These are phyloP conservation scores for Medicago arabica DNA, from an alignment of 306 rosid species.

Conservation along the genomic window DNA sequence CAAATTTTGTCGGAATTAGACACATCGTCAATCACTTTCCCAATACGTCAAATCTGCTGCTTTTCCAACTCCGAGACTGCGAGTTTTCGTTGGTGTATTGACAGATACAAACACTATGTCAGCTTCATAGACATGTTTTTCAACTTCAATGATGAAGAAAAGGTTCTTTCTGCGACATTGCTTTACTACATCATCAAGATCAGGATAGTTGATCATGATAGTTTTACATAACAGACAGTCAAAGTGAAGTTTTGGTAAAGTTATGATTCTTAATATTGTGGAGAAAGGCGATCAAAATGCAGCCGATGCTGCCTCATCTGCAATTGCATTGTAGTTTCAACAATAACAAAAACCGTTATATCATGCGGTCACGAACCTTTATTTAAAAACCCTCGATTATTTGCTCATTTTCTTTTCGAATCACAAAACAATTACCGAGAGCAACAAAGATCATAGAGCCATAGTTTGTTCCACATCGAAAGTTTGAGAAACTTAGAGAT, in stretches of 20 bases:
- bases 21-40: constrained; percentile 97
- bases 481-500: too few species aligned
- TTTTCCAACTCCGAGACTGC: constrained; percentile 89
- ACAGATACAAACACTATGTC: constrained; percentile 94
- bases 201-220: too few species aligned
- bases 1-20: constrained; percentile 79
- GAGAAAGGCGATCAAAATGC: too few species aligned
- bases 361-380: not conserved
- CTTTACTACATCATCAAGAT: too few species aligned
- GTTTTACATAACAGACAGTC: too few species aligned
- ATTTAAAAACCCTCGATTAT: not conserved
- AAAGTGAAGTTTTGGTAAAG: too few species aligned
- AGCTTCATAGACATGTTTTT: constrained; percentile 83
- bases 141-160: constrained; percentile 94
- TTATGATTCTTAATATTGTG: too few species aligned
- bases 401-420: not conserved
- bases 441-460: not conserved
- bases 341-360: constrained; percentile 15
- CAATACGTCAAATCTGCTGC: constrained; percentile 96
- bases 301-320: constrained; percentile 21
- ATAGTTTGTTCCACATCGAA: too few species aligned
- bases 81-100: constrained; percentile 92
- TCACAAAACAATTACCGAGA: not conserved
- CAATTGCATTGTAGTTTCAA: constrained; percentile 73
- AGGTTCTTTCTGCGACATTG: constrained; percentile 69